phyloP scores from a whole-genome alignment of 371 early-diverging fungal species.

The Capniomyces stellatus region DNA sequence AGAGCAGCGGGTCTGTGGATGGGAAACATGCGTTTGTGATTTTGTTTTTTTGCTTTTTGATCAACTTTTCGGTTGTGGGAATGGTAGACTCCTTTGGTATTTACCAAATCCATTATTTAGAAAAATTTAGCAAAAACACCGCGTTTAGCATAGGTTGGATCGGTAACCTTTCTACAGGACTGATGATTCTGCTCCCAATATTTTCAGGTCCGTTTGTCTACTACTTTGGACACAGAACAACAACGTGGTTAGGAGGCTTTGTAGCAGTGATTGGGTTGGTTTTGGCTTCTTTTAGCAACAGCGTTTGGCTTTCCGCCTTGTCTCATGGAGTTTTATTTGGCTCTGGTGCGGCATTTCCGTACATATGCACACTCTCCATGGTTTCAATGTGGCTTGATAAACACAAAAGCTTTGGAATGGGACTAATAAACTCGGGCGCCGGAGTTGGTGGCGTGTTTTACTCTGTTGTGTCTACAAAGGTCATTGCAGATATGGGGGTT shows the following conservation, averaged over 20 bases:
- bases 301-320: conserved; percentile 20
- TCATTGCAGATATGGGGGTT: background rate
- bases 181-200: conserved; percentile 18
- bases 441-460: background rate
- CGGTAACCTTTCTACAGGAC: conserved; percentile 15
- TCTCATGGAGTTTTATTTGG: conserved; percentile 34
- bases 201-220: conserved; percentile 15
- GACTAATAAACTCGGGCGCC: background rate
- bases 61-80: background rate
- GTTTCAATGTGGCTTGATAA: background rate
- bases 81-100: conserved; percentile 7
- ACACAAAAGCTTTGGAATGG: background rate
- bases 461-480: background rate
- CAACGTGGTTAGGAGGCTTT: conserved; percentile 6
- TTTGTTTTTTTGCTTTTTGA: background rate
- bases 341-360: conserved; percentile 36
- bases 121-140: conserved; percentile 6
- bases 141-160: conserved; percentile 18
- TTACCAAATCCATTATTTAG: conserved; percentile 18
- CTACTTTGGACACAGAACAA: conserved; percentile 7
- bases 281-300: conserved; percentile 19
- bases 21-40: background rate
- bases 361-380: conserved; percentile 22
- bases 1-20: no score
- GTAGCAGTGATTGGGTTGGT: conserved; percentile 13